Conservation (phyloP, 2,329 filamentous ascomycete genomes). For the Venturia nashicola region DNA sequence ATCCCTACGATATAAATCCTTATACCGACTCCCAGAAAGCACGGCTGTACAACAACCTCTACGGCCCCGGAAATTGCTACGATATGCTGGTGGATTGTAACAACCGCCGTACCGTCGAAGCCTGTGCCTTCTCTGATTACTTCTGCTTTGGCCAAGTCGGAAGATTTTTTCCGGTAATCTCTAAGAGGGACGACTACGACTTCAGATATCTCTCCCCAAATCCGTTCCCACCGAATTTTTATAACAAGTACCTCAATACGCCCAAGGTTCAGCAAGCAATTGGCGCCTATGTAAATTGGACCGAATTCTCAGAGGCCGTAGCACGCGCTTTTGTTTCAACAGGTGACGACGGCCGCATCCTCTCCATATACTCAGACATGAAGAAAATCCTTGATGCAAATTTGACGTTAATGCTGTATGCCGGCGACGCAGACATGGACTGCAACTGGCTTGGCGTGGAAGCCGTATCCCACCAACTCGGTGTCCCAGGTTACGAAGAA, state of each 20-base stretch:
- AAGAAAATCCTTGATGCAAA: slow-evolving; percentile 26
- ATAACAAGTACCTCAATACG: slow-evolving; percentile 45
- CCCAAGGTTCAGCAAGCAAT: slow-evolving; percentile 38
- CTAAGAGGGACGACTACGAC: slow-evolving; percentile 47
- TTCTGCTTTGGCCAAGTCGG: slow-evolving; percentile 46
- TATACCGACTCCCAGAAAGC: slow-evolving; percentile 37
- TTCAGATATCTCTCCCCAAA: slow-evolving; percentile 43
- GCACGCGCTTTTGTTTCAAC: slow-evolving; percentile 32
- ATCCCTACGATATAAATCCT: slow-evolving; percentile 43
- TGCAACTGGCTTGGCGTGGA: slow-evolving; percentile 36
- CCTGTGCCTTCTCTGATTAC: slow-evolving; percentile 42
- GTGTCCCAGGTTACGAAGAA: slow-evolving; percentile 26
- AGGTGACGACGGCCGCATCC: slow-evolving; percentile 37
- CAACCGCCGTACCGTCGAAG: slow-evolving; percentile 34
- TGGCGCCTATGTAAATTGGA: slow-evolving; percentile 48
- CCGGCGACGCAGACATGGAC: slow-evolving; percentile 37
- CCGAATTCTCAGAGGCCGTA: slow-evolving; percentile 32
- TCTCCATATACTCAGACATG: slow-evolving; percentile 29
- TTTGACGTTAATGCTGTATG: slow-evolving; percentile 30
- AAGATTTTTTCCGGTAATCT: slow-evolving; percentile 36
- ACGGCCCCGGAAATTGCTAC: slow-evolving; percentile 48
- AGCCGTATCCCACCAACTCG: slow-evolving; percentile 28
- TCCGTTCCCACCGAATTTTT: slow-evolving; percentile 46
- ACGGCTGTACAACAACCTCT: slow-evolving; percentile 47
- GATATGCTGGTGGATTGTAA: slow-evolving; percentile 46